phyloP scores from a whole-genome alignment of 805 yeast species.

The Lipomyces orientalis region DNA sequence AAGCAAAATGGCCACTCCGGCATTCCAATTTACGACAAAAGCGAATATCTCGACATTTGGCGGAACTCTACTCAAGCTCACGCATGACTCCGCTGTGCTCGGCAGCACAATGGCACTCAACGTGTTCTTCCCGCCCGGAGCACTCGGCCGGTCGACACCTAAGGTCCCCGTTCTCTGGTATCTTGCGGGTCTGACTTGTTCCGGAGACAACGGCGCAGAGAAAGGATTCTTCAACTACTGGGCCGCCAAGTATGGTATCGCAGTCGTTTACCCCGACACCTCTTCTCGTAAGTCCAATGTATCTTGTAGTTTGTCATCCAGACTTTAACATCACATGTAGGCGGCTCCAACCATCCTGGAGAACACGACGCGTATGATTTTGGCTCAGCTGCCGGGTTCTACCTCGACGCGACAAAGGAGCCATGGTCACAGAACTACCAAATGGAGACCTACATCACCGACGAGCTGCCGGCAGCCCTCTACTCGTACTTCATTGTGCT shows the following conservation, averaged over 20 bases:
- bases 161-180: conserved; percentile 76
- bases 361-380: conserved; percentile 86
- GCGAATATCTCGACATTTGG: conserved; percentile 67
- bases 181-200: conserved; percentile 89
- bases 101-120: conserved; percentile 82
- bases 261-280: conserved; percentile 92
- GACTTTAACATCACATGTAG: neutral
- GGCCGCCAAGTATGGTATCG: conserved; percentile 82
- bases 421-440: conserved; percentile 77
- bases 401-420: conserved; percentile 77
- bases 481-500: conserved; percentile 52
- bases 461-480: conserved; percentile 68
- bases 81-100: conserved; percentile 71
- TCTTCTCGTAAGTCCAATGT: conserved; percentile 69
- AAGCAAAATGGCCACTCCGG: neutral
- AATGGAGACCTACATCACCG: conserved; percentile 83
- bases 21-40: conserved; percentile 53
- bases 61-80: conserved; percentile 75
- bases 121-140: conserved; percentile 73
- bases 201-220: conserved; percentile 91
- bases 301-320: neutral
- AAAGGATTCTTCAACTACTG: conserved; percentile 86
- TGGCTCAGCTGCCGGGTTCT: conserved; percentile 96
- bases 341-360: conserved; percentile 74
- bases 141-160: conserved; percentile 42